A percentile compares a stretch with the other conserved stretches of the same genome.
Conservation (phyloP, 164 flowering plant species). For the Aristolochia fimbriata region DNA sequence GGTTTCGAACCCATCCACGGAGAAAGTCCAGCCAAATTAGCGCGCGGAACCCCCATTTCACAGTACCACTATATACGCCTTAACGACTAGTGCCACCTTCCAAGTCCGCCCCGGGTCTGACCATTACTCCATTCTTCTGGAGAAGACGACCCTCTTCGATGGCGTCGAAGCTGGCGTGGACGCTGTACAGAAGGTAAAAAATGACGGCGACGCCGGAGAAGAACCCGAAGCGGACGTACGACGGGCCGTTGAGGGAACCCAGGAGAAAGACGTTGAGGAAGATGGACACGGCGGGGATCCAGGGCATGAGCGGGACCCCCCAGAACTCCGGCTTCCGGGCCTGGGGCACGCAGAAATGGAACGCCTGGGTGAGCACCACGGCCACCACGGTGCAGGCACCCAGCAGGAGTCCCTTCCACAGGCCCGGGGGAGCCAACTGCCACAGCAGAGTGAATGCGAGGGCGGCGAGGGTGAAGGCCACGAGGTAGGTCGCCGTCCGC, state of each 20-base stretch:
- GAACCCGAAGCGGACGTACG: slow-evolving; percentile 61
- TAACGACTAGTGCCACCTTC: too few relatives aligned
- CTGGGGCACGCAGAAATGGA: slow-evolving; percentile 55
- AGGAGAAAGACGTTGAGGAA: slow-evolving; percentile 77
- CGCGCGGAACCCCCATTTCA: too few relatives aligned
- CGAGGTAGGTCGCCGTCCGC: slow-evolving; percentile 61
- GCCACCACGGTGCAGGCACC: slow-evolving; percentile 31
- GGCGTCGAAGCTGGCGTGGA: slow-evolving; percentile 83
- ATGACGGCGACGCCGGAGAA: slow-evolving; percentile 54
- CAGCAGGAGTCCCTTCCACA: slow-evolving; percentile 38
- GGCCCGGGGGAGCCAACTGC: slow-evolving; percentile 48
- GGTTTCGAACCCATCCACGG: too few relatives aligned
- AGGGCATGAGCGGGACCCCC: slow-evolving; percentile 94
- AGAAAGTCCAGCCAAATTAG: too few relatives aligned
- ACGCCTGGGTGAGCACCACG: slow-evolving; percentile 33
- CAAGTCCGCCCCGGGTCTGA: too few relatives aligned
- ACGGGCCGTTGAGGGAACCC: slow-evolving; percentile 65
- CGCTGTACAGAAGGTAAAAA: slow-evolving; percentile 67
- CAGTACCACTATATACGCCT: too few relatives aligned
- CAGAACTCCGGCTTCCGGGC: slow-evolving; percentile 71
- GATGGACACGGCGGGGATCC: slow-evolving; percentile 69
- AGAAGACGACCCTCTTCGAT: slow-evolving; percentile 34
- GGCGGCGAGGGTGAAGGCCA: slow-evolving; percentile 45
- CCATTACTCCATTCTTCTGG: slow-evolving; percentile 13
- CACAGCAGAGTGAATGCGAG: slow-evolving; percentile 59